Evolutionary conservation across 1,139 yeast species (phyloP).

Genomic region (Taphrina populina): DNA sequence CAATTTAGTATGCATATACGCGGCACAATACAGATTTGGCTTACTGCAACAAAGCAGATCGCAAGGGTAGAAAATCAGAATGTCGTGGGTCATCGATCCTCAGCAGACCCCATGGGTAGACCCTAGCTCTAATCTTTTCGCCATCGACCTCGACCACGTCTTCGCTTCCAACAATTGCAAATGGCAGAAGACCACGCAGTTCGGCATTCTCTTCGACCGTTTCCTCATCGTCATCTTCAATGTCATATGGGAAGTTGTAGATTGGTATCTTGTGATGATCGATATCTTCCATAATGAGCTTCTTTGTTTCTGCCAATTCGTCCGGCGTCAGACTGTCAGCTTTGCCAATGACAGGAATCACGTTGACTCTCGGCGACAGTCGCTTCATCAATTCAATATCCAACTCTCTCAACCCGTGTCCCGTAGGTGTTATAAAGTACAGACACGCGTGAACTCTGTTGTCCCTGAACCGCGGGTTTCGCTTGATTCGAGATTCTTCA

Average conservation of each 20-base stretch:
- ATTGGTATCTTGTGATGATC: slow-evolving; percentile 75
- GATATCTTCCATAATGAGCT: slow-evolving; percentile 65
- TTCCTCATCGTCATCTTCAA: slow-evolving; percentile 57
- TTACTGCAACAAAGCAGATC: slow-evolving; percentile 63
- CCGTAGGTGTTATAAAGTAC: slow-evolving; percentile 70
- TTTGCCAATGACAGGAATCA: slow-evolving; percentile 82
- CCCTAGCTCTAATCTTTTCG: slow-evolving; percentile 68
- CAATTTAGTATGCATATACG: no score
- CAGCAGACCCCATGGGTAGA: slow-evolving; percentile 92
- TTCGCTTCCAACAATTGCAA: slow-evolving; percentile 80
- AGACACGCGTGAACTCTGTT: slow-evolving; percentile 71
- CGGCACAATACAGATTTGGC: no score
- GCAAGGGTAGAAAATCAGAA: slow-evolving; percentile 79
- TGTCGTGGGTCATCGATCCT: slow-evolving; percentile 82
- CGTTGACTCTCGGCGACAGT: slow-evolving; percentile 75
- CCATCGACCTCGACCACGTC: slow-evolving; percentile 62
- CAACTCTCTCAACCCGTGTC: slow-evolving; percentile 71
- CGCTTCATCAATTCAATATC: slow-evolving; percentile 76
- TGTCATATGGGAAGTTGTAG: slow-evolving; percentile 72
- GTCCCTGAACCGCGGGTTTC: slow-evolving; percentile 74
- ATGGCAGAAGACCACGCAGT: slow-evolving; percentile 74
- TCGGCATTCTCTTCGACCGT: slow-evolving; percentile 77
- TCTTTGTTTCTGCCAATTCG: slow-evolving; percentile 71
- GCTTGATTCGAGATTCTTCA: slow-evolving; percentile 85
- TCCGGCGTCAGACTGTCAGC: slow-evolving; percentile 80